These are phyloP conservation scores for Neonectria punicea DNA, from an alignment of 2,329 filamentous ascomycete species.

Conservation along the genomic window DNA sequence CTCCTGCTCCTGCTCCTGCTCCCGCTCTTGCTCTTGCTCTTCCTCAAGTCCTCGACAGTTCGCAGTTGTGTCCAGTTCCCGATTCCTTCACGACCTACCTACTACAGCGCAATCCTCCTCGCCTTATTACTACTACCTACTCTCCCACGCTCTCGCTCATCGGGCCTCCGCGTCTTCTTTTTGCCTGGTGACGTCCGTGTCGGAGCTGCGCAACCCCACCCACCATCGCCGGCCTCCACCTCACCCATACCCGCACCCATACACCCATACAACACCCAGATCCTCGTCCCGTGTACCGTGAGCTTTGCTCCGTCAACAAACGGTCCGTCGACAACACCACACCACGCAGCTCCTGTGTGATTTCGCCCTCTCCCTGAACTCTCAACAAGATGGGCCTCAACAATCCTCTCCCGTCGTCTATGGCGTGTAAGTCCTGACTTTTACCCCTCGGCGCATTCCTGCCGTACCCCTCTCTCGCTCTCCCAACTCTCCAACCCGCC, in stretches of 20 bases:
- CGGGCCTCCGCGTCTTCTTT: not conserved
- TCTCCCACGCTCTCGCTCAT: not conserved
- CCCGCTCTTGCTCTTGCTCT: not conserved
- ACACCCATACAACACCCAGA: slow-evolving; percentile 4
- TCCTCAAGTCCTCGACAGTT: not conserved
- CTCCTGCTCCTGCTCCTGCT: not conserved
- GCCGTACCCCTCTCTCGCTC: slow-evolving; percentile 30
- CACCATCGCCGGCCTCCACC: slow-evolving; percentile 9
- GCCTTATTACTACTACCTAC: not conserved
- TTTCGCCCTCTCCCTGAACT: slow-evolving; percentile 6
- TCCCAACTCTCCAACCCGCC: slow-evolving; percentile 12
- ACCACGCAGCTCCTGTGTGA: slow-evolving; percentile 9
- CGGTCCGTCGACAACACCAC: slow-evolving; percentile 1
- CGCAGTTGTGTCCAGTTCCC: not conserved
- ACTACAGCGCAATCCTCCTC: not conserved
- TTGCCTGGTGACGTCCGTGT: slow-evolving; percentile 13
- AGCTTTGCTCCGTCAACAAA: slow-evolving; percentile 18
- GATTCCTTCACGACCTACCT: not conserved
- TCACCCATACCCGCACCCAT: not conserved
- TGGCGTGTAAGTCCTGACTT: slow-evolving; percentile 69
- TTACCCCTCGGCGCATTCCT: slow-evolving; percentile 30
- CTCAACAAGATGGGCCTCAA: slow-evolving; percentile 66
- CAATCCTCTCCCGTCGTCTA: slow-evolving; percentile 73
- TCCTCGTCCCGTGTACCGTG: slow-evolving; percentile 14
- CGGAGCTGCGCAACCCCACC: slow-evolving; percentile 19